Percentiles rank a stretch among this genome's conserved stretches.
Evolutionary conservation across 345 rosid species (phyloP).

Genomic region (Melastoma malabathricum): DNA sequence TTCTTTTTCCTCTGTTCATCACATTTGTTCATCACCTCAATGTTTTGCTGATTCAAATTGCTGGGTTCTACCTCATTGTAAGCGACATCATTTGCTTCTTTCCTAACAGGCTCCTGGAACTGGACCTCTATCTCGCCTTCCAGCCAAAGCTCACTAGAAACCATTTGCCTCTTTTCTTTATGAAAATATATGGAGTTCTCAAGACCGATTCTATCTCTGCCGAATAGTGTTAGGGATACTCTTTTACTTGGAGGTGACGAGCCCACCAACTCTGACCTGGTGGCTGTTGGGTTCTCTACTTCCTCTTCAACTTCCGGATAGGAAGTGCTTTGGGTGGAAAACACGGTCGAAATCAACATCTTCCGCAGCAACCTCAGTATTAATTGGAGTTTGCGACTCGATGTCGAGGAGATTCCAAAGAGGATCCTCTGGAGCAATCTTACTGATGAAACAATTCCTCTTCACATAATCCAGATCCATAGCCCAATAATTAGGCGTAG

Average conservation of each 20-base stretch:
- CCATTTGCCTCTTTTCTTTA: conserved; percentile 7
- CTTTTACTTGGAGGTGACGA: conserved; percentile 33
- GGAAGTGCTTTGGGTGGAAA: conserved; percentile 13
- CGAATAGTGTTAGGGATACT: conserved; percentile 50
- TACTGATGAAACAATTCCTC: conserved; percentile 34
- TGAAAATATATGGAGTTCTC: conserved; percentile 15
- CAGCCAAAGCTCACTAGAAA: conserved; percentile 11
- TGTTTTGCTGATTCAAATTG: conserved; percentile 6
- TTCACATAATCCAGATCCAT: conserved; percentile 60
- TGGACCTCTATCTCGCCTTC: too few species aligned
- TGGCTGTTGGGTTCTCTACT: conserved; percentile 13
- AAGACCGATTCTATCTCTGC: conserved; percentile 48
- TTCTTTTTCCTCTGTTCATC: conserved; percentile 9
- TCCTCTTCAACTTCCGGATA: conserved; percentile 13
- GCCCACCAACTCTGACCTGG: conserved; percentile 14
- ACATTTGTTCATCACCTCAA: conserved; percentile 5
- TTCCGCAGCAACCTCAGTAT: conserved; percentile 13
- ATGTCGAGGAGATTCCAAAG: conserved; percentile 77
- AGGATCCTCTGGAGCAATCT: conserved; percentile 35
- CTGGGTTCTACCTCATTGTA: background rate
- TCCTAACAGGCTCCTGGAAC: too few species aligned
- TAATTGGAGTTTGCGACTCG: conserved; percentile 22
- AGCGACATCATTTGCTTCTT: too few species aligned
- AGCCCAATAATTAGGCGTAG: conserved; percentile 67
- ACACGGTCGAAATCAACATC: conserved; percentile 15